Percentiles rank a stretch among this genome's conserved stretches.
Conservation (phyloP, 768 basidiomycete genomes). For the Chalciporus chontae region DNA sequence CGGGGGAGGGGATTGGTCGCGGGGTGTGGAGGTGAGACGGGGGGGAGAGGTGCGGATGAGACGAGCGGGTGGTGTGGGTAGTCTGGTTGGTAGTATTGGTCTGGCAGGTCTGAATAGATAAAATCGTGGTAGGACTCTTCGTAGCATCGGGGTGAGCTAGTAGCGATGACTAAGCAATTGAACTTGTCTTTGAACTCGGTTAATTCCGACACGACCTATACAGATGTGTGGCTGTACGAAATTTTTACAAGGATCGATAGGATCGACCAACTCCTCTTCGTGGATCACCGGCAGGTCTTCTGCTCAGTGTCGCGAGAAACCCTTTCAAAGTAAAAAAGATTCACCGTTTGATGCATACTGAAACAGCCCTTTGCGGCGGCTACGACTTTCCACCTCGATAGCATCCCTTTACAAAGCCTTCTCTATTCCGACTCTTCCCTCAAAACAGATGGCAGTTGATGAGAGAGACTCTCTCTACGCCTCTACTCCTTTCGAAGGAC, state of each 20-base stretch:
- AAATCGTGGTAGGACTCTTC: constrained; percentile 42
- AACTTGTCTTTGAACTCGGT: too few species aligned
- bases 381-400: constrained; percentile 44
- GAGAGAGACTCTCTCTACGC: constrained; percentile 21
- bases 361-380: constrained; percentile 33
- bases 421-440: not conserved
- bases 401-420: constrained; percentile 33
- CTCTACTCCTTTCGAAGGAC: constrained; percentile 79
- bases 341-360: constrained; percentile 43
- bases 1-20: constrained; percentile 36
- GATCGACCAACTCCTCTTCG: constrained; percentile 14
- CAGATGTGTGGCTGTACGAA: constrained; percentile 23
- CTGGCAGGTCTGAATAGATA: constrained; percentile 44
- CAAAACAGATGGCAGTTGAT: constrained; percentile 23
- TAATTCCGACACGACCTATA: constrained; percentile 17
- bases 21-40: constrained; percentile 40
- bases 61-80: constrained; percentile 28
- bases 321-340: constrained; percentile 10
- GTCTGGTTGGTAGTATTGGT: constrained; percentile 47
- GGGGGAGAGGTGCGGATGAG: constrained; percentile 33
- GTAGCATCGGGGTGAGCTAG: constrained; percentile 35
- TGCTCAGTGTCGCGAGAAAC: constrained; percentile 15
- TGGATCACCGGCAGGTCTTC: constrained; percentile 13
- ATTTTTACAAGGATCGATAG: constrained; percentile 13
- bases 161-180: too few species aligned